Evolutionary conservation across 371 early-diverging fungal genomes (phyloP).

Genomic region (Mortierella sp.): DNA sequence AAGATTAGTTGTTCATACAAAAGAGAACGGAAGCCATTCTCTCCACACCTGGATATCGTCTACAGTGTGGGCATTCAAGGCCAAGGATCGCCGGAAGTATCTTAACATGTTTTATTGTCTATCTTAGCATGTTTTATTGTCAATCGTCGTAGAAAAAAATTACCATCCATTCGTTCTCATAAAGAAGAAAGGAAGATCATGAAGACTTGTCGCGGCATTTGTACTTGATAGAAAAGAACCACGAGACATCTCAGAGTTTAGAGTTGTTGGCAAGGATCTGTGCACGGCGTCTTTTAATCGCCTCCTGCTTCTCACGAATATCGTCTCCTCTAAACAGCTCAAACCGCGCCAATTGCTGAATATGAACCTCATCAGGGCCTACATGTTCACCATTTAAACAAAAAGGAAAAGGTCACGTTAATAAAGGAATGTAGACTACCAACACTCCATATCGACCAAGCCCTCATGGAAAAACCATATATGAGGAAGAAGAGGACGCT

Average conservation of each 20-base stretch:
- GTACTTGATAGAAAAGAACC: too few species aligned
- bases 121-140: too few species aligned
- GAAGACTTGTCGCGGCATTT: neutral
- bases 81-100: too few species aligned
- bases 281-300: slow-evolving; percentile 27
- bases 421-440: neutral
- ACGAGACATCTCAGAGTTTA: slow-evolving; percentile 29
- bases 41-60: too few species aligned
- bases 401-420: neutral
- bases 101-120: too few species aligned
- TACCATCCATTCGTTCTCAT: too few species aligned
- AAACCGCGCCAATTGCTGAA: neutral
- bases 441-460: neutral
- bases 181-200: neutral
- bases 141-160: too few species aligned
- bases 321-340: slow-evolving; percentile 50
- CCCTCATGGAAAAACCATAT: neutral
- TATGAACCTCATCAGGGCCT: slow-evolving; percentile 11
- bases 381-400: neutral
- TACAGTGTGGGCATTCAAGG: too few species aligned
- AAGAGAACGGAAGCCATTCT: too few species aligned
- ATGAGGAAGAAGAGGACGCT: slow-evolving; percentile 3
- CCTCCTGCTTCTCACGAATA: slow-evolving; percentile 43
- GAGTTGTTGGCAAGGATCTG: slow-evolving; percentile 43
- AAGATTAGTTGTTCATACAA: too few species aligned